Evolutionary conservation across 805 yeast genomes (phyloP).

Genomic region (Yamadazyma ubonensis): DNA sequence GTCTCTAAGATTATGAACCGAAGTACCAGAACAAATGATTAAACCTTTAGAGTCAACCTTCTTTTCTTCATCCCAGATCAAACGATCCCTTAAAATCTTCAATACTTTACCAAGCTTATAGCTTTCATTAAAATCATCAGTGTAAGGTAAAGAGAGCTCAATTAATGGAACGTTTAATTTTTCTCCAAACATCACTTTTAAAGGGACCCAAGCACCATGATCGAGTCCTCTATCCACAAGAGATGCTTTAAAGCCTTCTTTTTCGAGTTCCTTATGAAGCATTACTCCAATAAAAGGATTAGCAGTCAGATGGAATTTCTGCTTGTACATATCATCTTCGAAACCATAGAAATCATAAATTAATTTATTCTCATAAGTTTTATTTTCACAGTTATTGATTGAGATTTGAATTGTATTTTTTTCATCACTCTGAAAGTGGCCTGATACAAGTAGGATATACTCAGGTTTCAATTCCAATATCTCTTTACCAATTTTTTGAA

Average conservation of each 20-base stretch:
- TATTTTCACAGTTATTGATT: conserved; percentile 11
- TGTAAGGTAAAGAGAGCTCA: conserved; percentile 48
- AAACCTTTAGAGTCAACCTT: conserved; percentile 32
- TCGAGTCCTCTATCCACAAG: conserved; percentile 66
- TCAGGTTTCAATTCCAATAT: conserved; percentile 60
- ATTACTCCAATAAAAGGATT: conserved; percentile 43
- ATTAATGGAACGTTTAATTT: conserved; percentile 47
- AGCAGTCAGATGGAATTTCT: conserved; percentile 55
- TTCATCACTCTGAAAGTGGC: conserved; percentile 67
- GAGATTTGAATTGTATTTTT: conserved; percentile 48
- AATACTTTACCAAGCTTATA: conserved; percentile 58
- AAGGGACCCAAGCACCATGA: conserved; percentile 83
- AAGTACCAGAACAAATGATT: conserved; percentile 71
- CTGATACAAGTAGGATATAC: conserved; percentile 64
- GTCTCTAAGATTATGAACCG: conserved; percentile 73
- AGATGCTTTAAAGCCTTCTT: conserved; percentile 44
- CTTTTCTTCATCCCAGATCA: conserved; percentile 29
- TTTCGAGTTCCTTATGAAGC: conserved; percentile 40
- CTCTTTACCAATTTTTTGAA: conserved; percentile 49
- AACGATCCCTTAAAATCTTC: conserved; percentile 47
- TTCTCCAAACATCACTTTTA: conserved; percentile 61
- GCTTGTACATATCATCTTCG: conserved; percentile 61
- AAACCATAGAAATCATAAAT: conserved; percentile 78
- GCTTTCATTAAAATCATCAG: conserved; percentile 40
- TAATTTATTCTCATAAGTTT: conserved; percentile 43